Base-by-base conservation (phyloP, 1,284 basidiomycete genomes). In the Rhodotorula sp. region DNA sequence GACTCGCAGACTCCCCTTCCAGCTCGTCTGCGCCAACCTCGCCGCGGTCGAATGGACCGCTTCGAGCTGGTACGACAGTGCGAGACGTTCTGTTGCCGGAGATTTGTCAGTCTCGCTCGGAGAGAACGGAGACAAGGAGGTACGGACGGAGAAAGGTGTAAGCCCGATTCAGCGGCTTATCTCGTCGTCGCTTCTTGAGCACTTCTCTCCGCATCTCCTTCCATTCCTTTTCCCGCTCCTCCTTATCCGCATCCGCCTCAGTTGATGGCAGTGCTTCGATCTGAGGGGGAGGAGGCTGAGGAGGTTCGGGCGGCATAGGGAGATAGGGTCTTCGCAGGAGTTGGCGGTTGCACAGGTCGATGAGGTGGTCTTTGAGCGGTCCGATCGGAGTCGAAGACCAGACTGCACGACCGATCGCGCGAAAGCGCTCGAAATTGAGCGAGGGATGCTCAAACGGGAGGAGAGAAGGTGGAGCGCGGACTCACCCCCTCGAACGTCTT, bases 311-410 rank as follows among this genome's bases (percentile, higher is more conserved):
- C 7, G 46, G 53, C 19, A 39, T 49, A 5, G 90, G 68, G 9
- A 66, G 58, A 32, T 39, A 66, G 4, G 86, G 87, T 65, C 80
- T 63, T 19, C 73, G 64, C 7, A 86, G 84, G 55, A 92, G 87
- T 75, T 88, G 85, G 49, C 84, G 84, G 76, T 88, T 89, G 73
- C 76, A 72, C 19, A 76, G 59, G 29, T 74, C 67, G 34, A 78
- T 44, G 36, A 80, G 77, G 61, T 79, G 77, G 36, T 79, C 77
- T 54, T 77, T 74, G 52, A 78, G 70, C 48, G 73, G 67, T n/a
- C 74, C 75, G 8, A 70, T 63, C 13, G 79, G 79, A 2, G 66
- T 66, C 20, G 61, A 30, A 2, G 76, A 71, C 68, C 76, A 78
- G 19, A 67, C 78, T 78, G 66, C 13, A 22, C 9, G 32, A 44